Conservation (phyloP, 177 flowering plant genomes). For the Vitis hybrid region DNA sequence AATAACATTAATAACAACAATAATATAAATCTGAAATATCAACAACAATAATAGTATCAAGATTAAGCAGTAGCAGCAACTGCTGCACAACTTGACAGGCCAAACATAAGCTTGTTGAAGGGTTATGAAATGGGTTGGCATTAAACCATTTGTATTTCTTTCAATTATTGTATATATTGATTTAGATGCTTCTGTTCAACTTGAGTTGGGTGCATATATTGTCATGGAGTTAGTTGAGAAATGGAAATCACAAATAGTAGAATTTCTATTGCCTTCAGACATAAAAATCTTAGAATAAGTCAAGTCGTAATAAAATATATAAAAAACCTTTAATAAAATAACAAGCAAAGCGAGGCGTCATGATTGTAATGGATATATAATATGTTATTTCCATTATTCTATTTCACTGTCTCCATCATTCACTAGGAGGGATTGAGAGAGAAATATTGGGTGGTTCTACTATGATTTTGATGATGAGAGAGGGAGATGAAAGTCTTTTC, state of each 20-base stretch:
- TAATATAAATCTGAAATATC: too few species aligned
- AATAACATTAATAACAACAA: too few species aligned
- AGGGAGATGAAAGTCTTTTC: background rate
- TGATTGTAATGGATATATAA: background rate
- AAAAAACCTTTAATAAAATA: background rate
- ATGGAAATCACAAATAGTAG: background rate
- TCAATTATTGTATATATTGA: too few species aligned
- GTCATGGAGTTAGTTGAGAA: background rate
- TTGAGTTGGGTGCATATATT: too few species aligned
- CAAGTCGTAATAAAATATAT: background rate
- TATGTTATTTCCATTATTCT: background rate
- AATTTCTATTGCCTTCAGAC: background rate
- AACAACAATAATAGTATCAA: too few species aligned
- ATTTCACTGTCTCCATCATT: background rate
- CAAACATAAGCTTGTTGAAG: too few species aligned
- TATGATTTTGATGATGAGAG: too few species aligned
- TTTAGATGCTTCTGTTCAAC: too few species aligned
- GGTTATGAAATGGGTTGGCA: too few species aligned
- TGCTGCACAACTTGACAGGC: too few species aligned
- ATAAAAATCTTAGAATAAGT: background rate
- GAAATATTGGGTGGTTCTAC: background rate
- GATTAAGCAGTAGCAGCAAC: too few species aligned
- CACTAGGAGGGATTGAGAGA: background rate
- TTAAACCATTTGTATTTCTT: too few species aligned
- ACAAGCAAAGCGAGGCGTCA: background rate